Evolutionary conservation across 306 rosid genomes (phyloP), one percentile per base, ranked within the genome.

Genomic region (Purshia tridentata): DNA sequence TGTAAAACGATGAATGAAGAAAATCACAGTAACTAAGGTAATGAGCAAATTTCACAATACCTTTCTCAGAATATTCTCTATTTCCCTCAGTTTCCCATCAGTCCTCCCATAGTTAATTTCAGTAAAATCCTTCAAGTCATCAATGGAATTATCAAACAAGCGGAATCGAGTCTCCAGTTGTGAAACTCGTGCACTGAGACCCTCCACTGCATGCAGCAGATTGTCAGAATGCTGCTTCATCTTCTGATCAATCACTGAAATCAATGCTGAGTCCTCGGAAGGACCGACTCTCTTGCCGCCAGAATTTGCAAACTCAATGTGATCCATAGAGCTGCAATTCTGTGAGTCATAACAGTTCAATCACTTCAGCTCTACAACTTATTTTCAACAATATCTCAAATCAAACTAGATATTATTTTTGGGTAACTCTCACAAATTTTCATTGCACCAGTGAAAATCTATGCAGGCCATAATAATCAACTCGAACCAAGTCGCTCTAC

Each of bases 141-240:
- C 83, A 13, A 80, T 45, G 1, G 83, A 76, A 76, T 80, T 40
- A 74, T 76, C 87, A 0, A 83, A 41, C 6, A 41, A 39, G 56
- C 56, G 78, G 11, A 77, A 76, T 49, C 76, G 78, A 40, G 58
- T 79, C 79, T 79, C 86, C 37, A 83, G 74, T 23, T 80, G 84
- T 5, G 81, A 47, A 53, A 83, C 53, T 60, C 77, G 76, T 4
- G 66, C 72, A 6, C 81, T 79, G 60, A 83, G 64, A 55, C 81
- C 77, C 59, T 76, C 73, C 42, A 76, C 76, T 12, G 69, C 84
- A 42, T 64, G 73, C 35, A 79, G 41, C 20, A 83, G 45, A 55
- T 39, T 71, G 42, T 51, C 70, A 23, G 48, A 44, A 47, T 78
- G 69, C 78, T 70, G 79, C 35, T 72, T 62, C 83, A 81, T 78